A percentile compares a stretch with the other conserved stretches of the same genome.
Conservation (phyloP, 495 filamentous ascomycete genomes). For the Penicillium verhagenii region DNA sequence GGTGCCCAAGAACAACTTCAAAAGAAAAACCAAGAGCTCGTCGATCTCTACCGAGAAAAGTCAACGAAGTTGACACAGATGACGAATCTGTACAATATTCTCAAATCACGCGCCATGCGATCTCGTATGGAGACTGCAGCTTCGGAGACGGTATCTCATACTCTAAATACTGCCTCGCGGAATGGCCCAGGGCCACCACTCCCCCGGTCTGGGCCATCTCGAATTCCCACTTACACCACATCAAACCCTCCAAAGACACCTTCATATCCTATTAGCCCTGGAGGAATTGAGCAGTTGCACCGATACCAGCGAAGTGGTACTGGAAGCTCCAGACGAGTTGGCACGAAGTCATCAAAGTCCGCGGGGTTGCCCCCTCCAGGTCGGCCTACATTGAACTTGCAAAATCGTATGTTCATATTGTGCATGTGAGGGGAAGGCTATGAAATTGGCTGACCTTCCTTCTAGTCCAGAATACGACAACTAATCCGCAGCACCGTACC, state of each 20-base stretch:
- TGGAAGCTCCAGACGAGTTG: conserved; percentile 38
- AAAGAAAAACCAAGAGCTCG: conserved; percentile 74
- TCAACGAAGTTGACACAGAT: conserved; percentile 71
- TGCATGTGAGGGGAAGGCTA: neutral
- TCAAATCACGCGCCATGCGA: conserved; percentile 72
- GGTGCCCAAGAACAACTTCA: conserved; percentile 63
- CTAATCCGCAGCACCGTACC: conserved; percentile 28
- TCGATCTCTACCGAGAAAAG: conserved; percentile 68
- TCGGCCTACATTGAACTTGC: conserved; percentile 15
- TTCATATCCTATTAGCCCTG: conserved; percentile 30
- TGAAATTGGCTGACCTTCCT: neutral
- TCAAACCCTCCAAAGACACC: conserved; percentile 26
- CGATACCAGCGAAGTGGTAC: conserved; percentile 49
- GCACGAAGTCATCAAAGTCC: conserved; percentile 14
- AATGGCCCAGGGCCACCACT: conserved; percentile 12
- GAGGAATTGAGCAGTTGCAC: conserved; percentile 44
- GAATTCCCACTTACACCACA: neutral
- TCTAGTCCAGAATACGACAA: neutral
- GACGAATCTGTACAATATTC: conserved; percentile 78
- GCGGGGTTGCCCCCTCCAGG: conserved; percentile 30
- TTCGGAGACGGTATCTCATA: conserved; percentile 61
- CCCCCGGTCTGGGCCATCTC: neutral
- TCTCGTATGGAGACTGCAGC: conserved; percentile 70
- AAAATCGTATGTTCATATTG: conserved; percentile 19
- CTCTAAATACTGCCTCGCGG: conserved; percentile 41